Conservation (phyloP, 164 flowering plant genomes). For the Magnolia changhungtana region DNA sequence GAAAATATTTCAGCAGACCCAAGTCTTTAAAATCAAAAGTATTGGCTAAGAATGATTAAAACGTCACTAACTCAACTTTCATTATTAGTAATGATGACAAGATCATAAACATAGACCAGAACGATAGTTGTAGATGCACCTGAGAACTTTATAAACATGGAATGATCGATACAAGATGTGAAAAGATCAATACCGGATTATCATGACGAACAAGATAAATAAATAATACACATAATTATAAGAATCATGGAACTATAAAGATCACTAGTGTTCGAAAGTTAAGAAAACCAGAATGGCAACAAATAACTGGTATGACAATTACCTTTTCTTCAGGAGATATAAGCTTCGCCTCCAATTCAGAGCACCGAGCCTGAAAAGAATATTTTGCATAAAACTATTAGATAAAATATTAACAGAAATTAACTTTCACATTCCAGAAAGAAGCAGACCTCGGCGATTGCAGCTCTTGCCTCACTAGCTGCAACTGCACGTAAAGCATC, state of each 20-base stretch:
- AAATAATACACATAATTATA: no score
- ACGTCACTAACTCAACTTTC: no score
- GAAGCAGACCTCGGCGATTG: slow-evolving; percentile 66
- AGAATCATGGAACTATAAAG: no score
- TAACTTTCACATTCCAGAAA: neutral
- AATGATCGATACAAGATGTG: no score
- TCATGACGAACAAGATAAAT: no score
- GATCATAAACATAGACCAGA: no score
- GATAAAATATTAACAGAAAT: neutral
- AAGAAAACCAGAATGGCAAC: neutral
- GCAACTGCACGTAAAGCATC: slow-evolving; percentile 54
- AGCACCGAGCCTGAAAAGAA: slow-evolving; percentile 49
- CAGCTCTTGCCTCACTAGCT: slow-evolving; percentile 74
- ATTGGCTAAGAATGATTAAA: no score
- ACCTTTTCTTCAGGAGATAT: slow-evolving; percentile 31
- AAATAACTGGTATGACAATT: neutral
- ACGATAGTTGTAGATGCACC: neutral
- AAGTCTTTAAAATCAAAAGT: no score
- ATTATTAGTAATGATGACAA: no score
- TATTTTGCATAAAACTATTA: neutral
- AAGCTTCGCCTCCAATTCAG: slow-evolving; percentile 61
- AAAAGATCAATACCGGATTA: no score
- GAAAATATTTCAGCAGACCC: no score
- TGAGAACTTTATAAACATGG: neutral
- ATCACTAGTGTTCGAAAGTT: neutral